These are phyloP conservation scores for Aspergillus latus DNA, from an alignment of 2,329 filamentous ascomycete species.

Conservation along the genomic window DNA sequence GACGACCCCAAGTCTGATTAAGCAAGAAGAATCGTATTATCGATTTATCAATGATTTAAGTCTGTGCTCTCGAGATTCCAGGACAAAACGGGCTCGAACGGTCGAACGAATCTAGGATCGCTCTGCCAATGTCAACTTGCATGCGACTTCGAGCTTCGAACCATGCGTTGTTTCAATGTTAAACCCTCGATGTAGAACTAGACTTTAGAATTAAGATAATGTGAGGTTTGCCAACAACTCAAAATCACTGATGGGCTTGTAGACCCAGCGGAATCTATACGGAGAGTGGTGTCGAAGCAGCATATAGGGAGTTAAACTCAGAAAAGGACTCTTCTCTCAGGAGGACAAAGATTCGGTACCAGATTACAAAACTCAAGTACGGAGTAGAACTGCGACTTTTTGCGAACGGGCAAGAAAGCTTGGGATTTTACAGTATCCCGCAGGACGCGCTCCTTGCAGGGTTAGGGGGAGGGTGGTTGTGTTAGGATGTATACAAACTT, in stretches of 20 bases:
- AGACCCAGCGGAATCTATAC: no score
- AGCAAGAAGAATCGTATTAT: background rate
- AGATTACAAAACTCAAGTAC: background rate
- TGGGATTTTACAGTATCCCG: background rate
- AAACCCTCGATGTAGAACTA: no score
- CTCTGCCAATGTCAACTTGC: no score
- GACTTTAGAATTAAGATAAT: no score
- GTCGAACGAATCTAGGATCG: background rate
- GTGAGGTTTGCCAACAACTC: no score
- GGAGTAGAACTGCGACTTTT: no score
- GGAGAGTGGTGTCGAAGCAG: background rate
- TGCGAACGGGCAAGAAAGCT: no score
- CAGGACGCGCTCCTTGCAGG: slow-evolving; percentile 7
- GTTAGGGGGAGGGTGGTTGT: no score
- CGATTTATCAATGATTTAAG: background rate
- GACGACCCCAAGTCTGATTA: background rate
- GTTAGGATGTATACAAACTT: slow-evolving; percentile 14
- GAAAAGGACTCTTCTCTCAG: background rate
- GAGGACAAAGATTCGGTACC: background rate
- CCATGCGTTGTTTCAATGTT: no score
- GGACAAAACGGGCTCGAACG: background rate
- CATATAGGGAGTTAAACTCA: background rate
- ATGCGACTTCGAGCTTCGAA: no score
- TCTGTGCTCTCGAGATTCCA: background rate
- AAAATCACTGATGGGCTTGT: no score